Conservation (phyloP, 345 rosid genomes). For the Alliaria petiolata region DNA sequence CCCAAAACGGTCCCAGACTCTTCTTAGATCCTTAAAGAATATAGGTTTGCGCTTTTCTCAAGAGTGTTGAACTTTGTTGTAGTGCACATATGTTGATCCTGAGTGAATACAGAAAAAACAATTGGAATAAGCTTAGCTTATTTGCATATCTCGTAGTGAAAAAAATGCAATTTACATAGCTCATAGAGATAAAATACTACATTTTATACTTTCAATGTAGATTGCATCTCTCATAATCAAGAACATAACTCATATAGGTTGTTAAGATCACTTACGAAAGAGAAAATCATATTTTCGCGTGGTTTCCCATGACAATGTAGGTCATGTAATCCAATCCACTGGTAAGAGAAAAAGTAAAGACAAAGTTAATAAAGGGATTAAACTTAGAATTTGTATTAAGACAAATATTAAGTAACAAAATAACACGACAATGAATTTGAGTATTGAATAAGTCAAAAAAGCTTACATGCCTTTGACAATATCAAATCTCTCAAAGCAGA, state of each 20-base stretch:
- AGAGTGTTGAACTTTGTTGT: slow-evolving; percentile 43
- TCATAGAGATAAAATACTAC: background rate
- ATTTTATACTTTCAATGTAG: no score
- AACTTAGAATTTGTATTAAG: background rate
- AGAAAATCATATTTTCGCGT: slow-evolving; percentile 10
- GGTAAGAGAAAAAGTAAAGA: background rate
- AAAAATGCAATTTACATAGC: background rate
- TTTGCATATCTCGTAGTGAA: background rate
- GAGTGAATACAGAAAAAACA: slow-evolving; percentile 6
- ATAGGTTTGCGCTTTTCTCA: slow-evolving; percentile 54
- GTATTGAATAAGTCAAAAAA: slow-evolving; percentile 7
- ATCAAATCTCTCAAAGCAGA: slow-evolving; percentile 73
- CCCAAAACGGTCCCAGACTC: slow-evolving; percentile 53
- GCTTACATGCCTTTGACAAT: slow-evolving; percentile 63
- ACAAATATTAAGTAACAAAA: no score
- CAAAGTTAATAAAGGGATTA: background rate
- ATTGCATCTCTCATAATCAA: no score
- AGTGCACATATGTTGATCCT: slow-evolving; percentile 51
- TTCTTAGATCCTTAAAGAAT: slow-evolving; percentile 68
- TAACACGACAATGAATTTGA: background rate
- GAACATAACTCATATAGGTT: no score
- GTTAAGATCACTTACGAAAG: slow-evolving; percentile 17
- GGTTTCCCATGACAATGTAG: background rate
- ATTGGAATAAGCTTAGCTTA: background rate
- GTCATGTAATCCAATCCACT: slow-evolving; percentile 19